These are phyloP conservation scores for Geranium rotundifolium DNA, from an alignment of 345 rosid species.

Conservation along the genomic window DNA sequence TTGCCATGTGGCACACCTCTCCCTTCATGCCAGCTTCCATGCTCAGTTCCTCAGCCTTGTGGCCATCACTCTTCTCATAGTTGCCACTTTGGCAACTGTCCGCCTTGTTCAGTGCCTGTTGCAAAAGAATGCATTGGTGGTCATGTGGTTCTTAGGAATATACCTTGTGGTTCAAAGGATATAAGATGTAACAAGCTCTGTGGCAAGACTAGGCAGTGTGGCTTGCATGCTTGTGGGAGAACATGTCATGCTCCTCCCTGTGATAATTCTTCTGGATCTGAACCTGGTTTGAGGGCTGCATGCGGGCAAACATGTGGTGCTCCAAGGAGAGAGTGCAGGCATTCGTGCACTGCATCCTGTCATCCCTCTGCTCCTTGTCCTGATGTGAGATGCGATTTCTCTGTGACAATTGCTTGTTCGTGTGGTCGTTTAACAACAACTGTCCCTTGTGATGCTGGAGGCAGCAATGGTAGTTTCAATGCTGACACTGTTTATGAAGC, in stretches of 20 bases:
- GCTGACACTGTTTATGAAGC: conserved; percentile 48
- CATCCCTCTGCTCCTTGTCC: conserved; percentile 85
- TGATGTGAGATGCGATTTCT: conserved; percentile 63
- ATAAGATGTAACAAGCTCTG: conserved; percentile 86
- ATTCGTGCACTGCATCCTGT: conserved; percentile 67
- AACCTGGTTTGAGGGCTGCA: conserved; percentile 39
- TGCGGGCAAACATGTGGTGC: conserved; percentile 96
- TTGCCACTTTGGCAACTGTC: conserved; percentile 97
- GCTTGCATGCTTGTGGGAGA: conserved; percentile 86
- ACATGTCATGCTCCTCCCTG: conserved; percentile 76
- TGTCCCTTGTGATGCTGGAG: conserved; percentile 91
- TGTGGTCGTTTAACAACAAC: conserved; percentile 66
- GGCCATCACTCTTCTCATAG: conserved; percentile 87
- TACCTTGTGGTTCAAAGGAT: conserved; percentile 91
- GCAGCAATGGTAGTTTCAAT: conserved; percentile 24
- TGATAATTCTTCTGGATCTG: conserved; percentile 31
- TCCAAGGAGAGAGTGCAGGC: conserved; percentile 86
- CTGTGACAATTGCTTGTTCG: conserved; percentile 66
- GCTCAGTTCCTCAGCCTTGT: conserved; percentile 68
- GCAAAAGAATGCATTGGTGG: conserved; percentile 92
- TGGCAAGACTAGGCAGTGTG: conserved; percentile 90
- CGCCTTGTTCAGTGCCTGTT: conserved; percentile 82
- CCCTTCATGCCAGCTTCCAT: conserved; percentile 80
- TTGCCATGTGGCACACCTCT: conserved; percentile 84
- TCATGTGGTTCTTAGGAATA: conserved; percentile 85